Percentiles rank a stretch among this genome's conserved stretches.
phyloP scores from a whole-genome alignment of 306 rosid genomes.

The Purshia tridentata region DNA sequence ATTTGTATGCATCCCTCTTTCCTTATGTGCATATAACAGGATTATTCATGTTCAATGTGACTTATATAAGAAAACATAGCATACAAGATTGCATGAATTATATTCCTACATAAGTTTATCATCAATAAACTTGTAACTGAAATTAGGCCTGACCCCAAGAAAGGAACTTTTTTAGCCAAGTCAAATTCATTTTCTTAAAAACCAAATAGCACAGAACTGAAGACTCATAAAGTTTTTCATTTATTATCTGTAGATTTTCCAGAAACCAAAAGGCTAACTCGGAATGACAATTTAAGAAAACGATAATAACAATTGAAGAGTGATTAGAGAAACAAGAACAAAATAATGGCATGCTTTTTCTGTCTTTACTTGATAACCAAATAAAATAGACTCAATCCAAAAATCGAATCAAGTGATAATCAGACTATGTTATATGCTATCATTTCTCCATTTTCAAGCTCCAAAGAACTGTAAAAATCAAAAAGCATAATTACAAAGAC shows the following conservation, averaged over 20 bases:
- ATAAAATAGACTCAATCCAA: not conserved
- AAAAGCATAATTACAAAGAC: not conserved
- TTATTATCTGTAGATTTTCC: not conserved
- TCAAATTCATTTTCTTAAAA: not conserved
- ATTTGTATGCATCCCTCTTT: not conserved
- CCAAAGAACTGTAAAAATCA: not conserved
- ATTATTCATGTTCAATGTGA: constrained; percentile 5
- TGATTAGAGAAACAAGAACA: not conserved
- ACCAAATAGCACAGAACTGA: not conserved
- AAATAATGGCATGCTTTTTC: not conserved
- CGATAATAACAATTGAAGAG: not conserved
- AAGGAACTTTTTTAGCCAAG: not conserved
- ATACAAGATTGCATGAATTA: not conserved
- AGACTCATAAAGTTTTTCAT: not conserved
- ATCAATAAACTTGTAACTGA: not conserved
- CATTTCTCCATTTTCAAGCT: not conserved
- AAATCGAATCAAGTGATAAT: not conserved
- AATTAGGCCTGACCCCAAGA: not conserved
- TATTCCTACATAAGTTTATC: not conserved
- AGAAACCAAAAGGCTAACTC: not conserved
- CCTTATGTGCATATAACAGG: not conserved
- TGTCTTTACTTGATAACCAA: not conserved
- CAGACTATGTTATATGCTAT: not conserved
- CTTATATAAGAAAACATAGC: not conserved
- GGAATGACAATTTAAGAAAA: not conserved